Evolutionary conservation across 345 rosid genomes (phyloP).

Genomic region (Hibiscus mutabilis): DNA sequence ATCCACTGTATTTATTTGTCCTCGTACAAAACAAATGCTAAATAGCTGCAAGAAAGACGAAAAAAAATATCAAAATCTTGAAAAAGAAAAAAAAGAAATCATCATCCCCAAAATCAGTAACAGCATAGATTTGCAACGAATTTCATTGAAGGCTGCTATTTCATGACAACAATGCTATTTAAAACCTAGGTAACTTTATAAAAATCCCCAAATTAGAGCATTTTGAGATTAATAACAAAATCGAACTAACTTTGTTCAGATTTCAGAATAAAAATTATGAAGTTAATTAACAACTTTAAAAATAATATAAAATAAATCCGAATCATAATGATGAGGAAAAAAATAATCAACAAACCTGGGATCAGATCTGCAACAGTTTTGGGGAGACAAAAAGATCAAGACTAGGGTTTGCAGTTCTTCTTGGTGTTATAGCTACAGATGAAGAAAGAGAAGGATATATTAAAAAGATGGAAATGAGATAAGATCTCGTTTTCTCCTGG

Average conservation of each 20-base stretch:
- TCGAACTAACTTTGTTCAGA: neutral
- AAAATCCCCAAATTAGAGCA: neutral
- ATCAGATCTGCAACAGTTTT: constrained; percentile 14
- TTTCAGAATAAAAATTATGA: neutral
- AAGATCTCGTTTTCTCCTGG: neutral
- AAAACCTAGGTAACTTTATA: too few species aligned
- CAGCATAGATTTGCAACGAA: neutral
- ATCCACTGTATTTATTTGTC: too few species aligned
- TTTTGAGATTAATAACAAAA: neutral
- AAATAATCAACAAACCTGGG: neutral
- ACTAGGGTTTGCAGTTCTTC: constrained; percentile 11
- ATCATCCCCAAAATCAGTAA: neutral
- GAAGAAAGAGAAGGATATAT: neutral
- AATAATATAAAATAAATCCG: neutral
- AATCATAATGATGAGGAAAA: neutral
- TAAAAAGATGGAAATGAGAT: neutral
- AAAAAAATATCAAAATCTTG: too few species aligned
- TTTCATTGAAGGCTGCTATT: neutral
- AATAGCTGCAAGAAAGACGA: constrained; percentile 1
- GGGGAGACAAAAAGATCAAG: neutral
- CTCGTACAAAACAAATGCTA: too few species aligned
- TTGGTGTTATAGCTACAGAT: neutral
- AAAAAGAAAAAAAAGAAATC: neutral
- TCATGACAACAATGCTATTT: too few species aligned
- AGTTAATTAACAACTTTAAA: neutral